These are phyloP conservation scores for Wilcoxina mikolae DNA, from an alignment of 495 filamentous ascomycete genomes.

Conservation along the genomic window DNA sequence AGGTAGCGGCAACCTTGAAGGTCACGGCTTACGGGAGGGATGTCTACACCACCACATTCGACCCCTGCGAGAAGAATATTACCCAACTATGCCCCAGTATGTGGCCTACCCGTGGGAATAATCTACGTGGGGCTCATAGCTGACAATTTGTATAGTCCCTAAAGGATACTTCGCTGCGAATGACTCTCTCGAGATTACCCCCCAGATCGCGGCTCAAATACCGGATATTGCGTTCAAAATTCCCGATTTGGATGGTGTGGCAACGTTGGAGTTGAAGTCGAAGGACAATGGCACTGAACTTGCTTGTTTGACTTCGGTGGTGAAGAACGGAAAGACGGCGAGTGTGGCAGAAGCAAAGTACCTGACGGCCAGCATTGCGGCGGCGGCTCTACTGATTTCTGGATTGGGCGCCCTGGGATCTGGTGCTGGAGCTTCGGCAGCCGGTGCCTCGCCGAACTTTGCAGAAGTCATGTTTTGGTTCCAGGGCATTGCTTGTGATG, in stretches of 20 bases:
- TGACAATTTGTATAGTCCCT: constrained; percentile 45
- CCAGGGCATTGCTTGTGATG: constrained; percentile 84
- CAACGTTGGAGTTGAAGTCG: constrained; percentile 58
- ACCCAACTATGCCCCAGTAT: constrained; percentile 66
- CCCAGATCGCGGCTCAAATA: constrained; percentile 54
- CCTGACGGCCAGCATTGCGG: constrained; percentile 74
- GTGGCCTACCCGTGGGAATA: constrained; percentile 24
- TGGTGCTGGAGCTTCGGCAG: constrained; percentile 34
- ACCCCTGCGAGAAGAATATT: constrained; percentile 60
- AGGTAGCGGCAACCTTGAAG: constrained; percentile 62
- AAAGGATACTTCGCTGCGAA: constrained; percentile 55
- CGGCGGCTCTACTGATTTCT: constrained; percentile 59
- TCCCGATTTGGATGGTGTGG: constrained; percentile 79
- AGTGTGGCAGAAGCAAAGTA: constrained; percentile 63
- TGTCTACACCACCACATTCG: constrained; percentile 65
- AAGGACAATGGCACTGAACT: constrained; percentile 45
- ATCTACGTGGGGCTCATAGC: constrained; percentile 2
- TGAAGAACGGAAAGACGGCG: constrained; percentile 76
- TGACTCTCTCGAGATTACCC: constrained; percentile 54
- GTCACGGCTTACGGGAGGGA: constrained; percentile 77
- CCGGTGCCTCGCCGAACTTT: constrained; percentile 59
- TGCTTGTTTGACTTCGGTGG: constrained; percentile 68
- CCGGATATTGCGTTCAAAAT: constrained; percentile 82
- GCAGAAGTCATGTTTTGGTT: constrained; percentile 79
- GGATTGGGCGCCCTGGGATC: constrained; percentile 56